Evolutionary conservation across 306 rosid genomes (phyloP), one percentile per base, ranked within the genome.

Genomic region (Ormosia emarginata): DNA sequence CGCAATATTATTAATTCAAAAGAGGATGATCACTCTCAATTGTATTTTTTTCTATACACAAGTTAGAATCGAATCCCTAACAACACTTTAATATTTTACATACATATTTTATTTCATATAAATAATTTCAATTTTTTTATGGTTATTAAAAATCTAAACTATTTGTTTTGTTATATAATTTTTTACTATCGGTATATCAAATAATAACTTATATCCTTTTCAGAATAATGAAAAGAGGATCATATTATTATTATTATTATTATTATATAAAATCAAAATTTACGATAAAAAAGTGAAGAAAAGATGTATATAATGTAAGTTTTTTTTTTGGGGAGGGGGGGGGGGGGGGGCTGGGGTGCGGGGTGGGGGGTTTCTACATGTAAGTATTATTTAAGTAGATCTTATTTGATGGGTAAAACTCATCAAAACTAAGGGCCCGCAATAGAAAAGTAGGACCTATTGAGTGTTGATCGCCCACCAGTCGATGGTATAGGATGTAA

Each of bases 381-480:
- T 24, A 24, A 24, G 24, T 24, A 24, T 24, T 24, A 24, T 24
- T 24, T 24, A 24, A 24, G 3, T 30, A 9, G 10, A 41, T 13
- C 6, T 74, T 33, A 46, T 34, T 15, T 52, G 32, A 1, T 46
- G 64, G 47, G 41, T 24, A 14, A 32, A 64, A 39, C 18, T 72
- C 39, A 68, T 40, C 7, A 17, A 44, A 67, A 68, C 6, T 59
- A 0, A 56, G 82, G 84, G 68, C 70, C 68, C 10, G 11, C 46
- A 8, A 61, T 18, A 13, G 81, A 75, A 66, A 44, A 8, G 47
- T 57, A 33, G 53, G 71, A 74, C 15, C 87, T 32, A 15, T 13
- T 15, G 0, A 14, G 29, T 8, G 74, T 8, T 40, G 89, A 81
- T 37, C 58, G 77, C 30, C 76, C 80, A 78, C 71, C 82, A 7